These are phyloP conservation scores for Pythium guiyangense DNA, from an alignment of 352 stramenopile species.

Conservation along the genomic window DNA sequence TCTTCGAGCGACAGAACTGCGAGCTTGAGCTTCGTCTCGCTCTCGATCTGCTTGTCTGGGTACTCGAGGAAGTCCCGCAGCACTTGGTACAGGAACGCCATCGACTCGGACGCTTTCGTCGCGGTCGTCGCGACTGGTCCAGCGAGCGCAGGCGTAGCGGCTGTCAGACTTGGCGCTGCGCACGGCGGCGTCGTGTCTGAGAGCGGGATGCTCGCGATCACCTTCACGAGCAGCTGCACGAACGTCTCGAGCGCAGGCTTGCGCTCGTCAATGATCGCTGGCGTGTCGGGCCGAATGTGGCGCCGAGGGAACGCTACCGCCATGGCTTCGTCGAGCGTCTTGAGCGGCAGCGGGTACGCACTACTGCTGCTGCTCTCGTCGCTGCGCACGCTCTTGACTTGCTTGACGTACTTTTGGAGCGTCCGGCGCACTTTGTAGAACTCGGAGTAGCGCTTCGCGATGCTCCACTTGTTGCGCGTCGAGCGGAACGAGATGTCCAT, in stretches of 20 bases:
- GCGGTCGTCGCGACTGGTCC: neutral
- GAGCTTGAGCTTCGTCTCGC: constrained; percentile 78
- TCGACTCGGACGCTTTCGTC: constrained; percentile 31
- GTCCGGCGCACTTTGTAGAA: constrained; percentile 68
- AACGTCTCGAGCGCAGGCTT: constrained; percentile 67
- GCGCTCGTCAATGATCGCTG: constrained; percentile 68
- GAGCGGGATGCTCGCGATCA: constrained; percentile 75
- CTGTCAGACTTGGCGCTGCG: neutral
- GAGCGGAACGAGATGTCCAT: constrained; percentile 85
- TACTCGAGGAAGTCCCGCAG: constrained; percentile 81
- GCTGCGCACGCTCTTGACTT: constrained; percentile 31
- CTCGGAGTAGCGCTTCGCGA: constrained; percentile 84
- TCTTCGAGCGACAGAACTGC: constrained; percentile 80
- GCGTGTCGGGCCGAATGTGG: constrained; percentile 68
- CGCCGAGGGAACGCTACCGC: constrained; percentile 58
- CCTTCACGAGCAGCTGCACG: constrained; percentile 77
- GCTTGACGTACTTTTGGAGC: constrained; percentile 64
- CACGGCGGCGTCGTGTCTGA: constrained; percentile 15
- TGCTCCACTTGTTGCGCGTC: constrained; percentile 85
- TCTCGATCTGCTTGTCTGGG: constrained; percentile 84
- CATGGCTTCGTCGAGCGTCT: constrained; percentile 49
- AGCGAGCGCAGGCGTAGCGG: neutral
- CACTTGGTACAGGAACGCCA: constrained; percentile 65
- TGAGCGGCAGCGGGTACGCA: constrained; percentile 22
- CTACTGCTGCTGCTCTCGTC: neutral